These are phyloP conservation scores for Wickerhamomyces chambardii DNA, from an alignment of 805 yeast species.

Conservation along the genomic window DNA sequence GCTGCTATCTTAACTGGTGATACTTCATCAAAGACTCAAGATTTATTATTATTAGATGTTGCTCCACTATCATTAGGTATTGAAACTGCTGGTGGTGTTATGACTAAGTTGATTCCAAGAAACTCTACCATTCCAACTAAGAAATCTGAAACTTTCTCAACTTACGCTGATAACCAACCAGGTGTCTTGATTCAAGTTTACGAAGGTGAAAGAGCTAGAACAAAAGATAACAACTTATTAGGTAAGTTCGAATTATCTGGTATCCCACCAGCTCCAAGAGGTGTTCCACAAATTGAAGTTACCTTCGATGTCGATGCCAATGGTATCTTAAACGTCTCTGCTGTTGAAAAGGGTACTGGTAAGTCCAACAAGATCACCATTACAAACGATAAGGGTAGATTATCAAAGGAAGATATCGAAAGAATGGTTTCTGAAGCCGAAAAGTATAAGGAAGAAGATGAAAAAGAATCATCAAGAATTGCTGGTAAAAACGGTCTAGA, in stretches of 20 bases:
- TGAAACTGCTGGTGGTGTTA: slow-evolving; percentile 99
- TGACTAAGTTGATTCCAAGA: slow-evolving; percentile 96
- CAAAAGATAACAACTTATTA: slow-evolving; percentile 90
- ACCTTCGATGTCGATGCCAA: slow-evolving; percentile 96
- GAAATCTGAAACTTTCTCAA: slow-evolving; percentile 94
- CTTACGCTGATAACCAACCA: slow-evolving; percentile 97
- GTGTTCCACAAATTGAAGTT: slow-evolving; percentile 97
- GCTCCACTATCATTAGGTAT: slow-evolving; percentile 97
- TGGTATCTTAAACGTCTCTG: slow-evolving; percentile 94
- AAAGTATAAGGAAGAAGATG: slow-evolving; percentile 95
- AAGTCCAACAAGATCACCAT: slow-evolving; percentile 95
- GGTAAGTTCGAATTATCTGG: slow-evolving; percentile 97
- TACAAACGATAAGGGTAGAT: slow-evolving; percentile 98
- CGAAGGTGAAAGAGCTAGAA: slow-evolving; percentile 97
- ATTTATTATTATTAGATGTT: slow-evolving; percentile 88
- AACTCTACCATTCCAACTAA: slow-evolving; percentile 96
- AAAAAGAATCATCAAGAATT: slow-evolving; percentile 86
- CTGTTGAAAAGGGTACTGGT: slow-evolving; percentile 98
- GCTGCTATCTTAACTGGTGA: slow-evolving; percentile 97
- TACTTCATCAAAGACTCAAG: slow-evolving; percentile 94
- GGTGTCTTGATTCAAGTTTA: slow-evolving; percentile 96
- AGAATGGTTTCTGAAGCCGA: slow-evolving; percentile 98
- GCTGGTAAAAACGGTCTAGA: slow-evolving; percentile 93
- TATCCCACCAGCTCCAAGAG: slow-evolving; percentile 98
- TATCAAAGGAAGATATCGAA: slow-evolving; percentile 95